Evolutionary conservation across 805 yeast species (phyloP).

Genomic region (Teunomyces pallodes): DNA sequence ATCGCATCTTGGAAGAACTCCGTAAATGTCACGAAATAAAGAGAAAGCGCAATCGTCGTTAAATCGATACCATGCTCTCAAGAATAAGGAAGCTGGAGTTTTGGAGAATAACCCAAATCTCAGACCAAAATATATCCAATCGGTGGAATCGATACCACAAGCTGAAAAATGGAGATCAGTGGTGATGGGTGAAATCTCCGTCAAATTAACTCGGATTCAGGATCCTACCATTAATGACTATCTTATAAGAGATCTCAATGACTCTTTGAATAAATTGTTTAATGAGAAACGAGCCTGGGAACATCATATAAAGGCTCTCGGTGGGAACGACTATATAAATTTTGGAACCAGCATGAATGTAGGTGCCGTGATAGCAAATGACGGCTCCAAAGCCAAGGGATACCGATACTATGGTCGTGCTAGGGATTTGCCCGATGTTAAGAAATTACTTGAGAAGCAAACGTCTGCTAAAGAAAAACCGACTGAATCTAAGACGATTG

Average conservation of each 20-base stretch:
- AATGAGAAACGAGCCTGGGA: conserved; percentile 80
- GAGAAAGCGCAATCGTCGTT: conserved; percentile 76
- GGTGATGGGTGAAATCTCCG: conserved; percentile 61
- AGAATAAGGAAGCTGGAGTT: conserved; percentile 57
- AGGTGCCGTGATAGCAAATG: conserved; percentile 14
- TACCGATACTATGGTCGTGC: conserved; percentile 84
- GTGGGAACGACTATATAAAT: conserved; percentile 66
- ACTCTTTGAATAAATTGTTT: conserved; percentile 62
- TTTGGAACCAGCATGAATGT: conserved; percentile 21
- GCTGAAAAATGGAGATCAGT: conserved; percentile 71
- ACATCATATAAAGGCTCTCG: conserved; percentile 61
- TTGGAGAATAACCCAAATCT: conserved; percentile 52
- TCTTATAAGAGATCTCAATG: conserved; percentile 72
- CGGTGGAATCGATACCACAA: conserved; percentile 53
- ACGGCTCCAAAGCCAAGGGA: conserved; percentile 42
- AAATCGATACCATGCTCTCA: conserved; percentile 60
- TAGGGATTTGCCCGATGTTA: conserved; percentile 71
- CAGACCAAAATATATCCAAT: conserved; percentile 60
- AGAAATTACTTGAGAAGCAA: conserved; percentile 17
- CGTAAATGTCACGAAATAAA: conserved; percentile 68
- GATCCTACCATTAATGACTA: conserved; percentile 54
- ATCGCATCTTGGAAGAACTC: not conserved
- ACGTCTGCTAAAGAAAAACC: conserved; percentile 20
- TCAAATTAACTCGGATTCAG: conserved; percentile 58
- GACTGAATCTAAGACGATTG: conserved; percentile 1